Percentiles rank a stretch among this genome's conserved stretches.
Conservation (phyloP, 495 filamentous ascomycete genomes). For the Penicillium samsonianum region DNA sequence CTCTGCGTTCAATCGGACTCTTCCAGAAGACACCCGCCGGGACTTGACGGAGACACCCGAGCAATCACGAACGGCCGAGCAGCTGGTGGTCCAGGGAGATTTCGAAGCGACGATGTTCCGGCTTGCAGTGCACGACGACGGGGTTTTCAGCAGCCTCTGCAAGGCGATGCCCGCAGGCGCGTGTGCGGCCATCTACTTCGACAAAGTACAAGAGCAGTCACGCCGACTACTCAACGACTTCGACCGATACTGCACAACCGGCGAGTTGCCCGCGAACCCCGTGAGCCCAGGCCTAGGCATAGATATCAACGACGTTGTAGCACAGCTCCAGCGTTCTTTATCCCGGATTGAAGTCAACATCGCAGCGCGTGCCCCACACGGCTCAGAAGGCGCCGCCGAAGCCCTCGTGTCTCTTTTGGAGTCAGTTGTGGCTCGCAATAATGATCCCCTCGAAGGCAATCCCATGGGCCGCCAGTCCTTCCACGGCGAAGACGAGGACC, state of each 20-base stretch:
- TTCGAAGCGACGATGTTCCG: slow-evolving; percentile 54
- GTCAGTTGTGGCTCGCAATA: slow-evolving; percentile 46
- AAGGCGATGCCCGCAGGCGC: slow-evolving; percentile 49
- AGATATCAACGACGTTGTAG: slow-evolving; percentile 38
- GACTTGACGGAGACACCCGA: slow-evolving; percentile 38
- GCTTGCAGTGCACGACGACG: slow-evolving; percentile 50
- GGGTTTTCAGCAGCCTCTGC: slow-evolving; percentile 47
- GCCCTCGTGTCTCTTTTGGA: slow-evolving; percentile 47
- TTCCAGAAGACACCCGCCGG: slow-evolving; percentile 49
- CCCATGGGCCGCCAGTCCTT: slow-evolving; percentile 41
- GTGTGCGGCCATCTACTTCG: slow-evolving; percentile 51
- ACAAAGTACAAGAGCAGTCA: slow-evolving; percentile 44
- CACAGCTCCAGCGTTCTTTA: slow-evolving; percentile 37
- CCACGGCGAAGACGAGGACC: slow-evolving; percentile 46
- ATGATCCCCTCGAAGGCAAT: slow-evolving; percentile 45
- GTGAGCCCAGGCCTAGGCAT: slow-evolving; percentile 18
- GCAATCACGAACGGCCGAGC: slow-evolving; percentile 36
- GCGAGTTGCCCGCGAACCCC: slow-evolving; percentile 25
- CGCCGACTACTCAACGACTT: slow-evolving; percentile 43
- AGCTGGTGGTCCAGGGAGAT: slow-evolving; percentile 50
- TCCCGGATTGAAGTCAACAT: slow-evolving; percentile 41
- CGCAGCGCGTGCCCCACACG: slow-evolving; percentile 37
- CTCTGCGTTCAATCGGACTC: slow-evolving; percentile 46
- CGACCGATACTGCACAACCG: slow-evolving; percentile 44
- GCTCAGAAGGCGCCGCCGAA: slow-evolving; percentile 41